Base-by-base conservation (phyloP, 1,284 basidiomycete species). In the Leccinum griseonigrum region DNA sequence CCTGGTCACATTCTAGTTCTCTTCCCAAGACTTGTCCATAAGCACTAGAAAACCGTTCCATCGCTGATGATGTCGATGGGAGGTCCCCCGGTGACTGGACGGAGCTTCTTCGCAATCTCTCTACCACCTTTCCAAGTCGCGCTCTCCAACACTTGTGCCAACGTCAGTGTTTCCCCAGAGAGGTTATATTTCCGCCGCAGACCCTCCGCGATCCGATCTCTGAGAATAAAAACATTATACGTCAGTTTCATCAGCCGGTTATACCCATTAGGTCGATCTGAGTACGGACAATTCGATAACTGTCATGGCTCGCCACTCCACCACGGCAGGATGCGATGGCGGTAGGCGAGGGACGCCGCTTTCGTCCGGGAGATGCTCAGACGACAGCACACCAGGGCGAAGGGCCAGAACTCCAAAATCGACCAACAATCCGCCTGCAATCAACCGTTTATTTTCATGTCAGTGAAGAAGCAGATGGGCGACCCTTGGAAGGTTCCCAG, bases 61-160 rank as follows among this genome's bases (percentile, higher is more conserved):
- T 94, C 92, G 63, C 91, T 92, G 64, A 89, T 83, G 60, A 94
- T 91, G 63, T 92, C 90, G 69, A 97, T 93, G 0, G 95, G 95
- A 1, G 94, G 95, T 0, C 93, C 94, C 3, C 89, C 87, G 0
- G 85, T 89, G 53, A 81, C 77, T 0, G 89, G 89, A 16, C 95
- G 79, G 73, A 86, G 89, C 70, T 82, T 76, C 73, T 87, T 91
- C 0, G 96, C 96, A 54, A 98, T 93, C 76, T 97, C 93, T 6
- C 95, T 81, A 0, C 92, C 96, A 3, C 94, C 95, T 72, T 96
- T 97, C 97, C 96, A 98, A 0, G 95, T 98, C 2, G 94, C 95
- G 57, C 89, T 88, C 76, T 98, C 96, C 32, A 98, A 79, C 0
- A 98, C 88, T 75, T 98, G 97, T 0, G 93, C 89, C 11, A 97